Percentiles rank a stretch among this genome's conserved stretches.
These are phyloP conservation scores for Ceratocystis colombiana DNA, from an alignment of 2,329 filamentous ascomycete genomes.

Conservation along the genomic window DNA sequence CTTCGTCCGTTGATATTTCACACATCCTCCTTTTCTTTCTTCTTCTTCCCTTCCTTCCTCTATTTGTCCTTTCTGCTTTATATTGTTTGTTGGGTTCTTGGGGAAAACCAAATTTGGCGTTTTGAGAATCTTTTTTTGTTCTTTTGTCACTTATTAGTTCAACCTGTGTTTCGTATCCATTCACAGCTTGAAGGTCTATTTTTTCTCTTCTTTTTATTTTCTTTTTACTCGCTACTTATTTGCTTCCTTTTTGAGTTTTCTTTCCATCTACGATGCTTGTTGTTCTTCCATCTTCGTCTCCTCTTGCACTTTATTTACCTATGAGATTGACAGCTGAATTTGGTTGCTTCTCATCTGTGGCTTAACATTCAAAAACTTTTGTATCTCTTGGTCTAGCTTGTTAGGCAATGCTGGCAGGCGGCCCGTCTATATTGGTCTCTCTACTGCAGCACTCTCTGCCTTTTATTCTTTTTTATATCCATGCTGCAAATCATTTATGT, in stretches of 20 bases:
- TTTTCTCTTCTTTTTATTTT: neutral
- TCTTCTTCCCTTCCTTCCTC: neutral
- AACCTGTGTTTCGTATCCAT: neutral
- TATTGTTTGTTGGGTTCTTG: slow-evolving; percentile 14
- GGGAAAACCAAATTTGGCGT: slow-evolving; percentile 16
- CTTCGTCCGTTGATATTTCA: slow-evolving; percentile 23
- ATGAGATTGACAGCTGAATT: neutral
- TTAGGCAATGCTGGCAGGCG: neutral
- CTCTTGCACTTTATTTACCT: neutral
- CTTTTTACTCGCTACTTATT: neutral
- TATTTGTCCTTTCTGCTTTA: slow-evolving; percentile 4
- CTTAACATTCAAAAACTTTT: neutral
- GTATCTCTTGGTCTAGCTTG: neutral
- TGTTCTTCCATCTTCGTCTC: slow-evolving; percentile 53
- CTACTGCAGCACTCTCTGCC: neutral
- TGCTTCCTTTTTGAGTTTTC: neutral
- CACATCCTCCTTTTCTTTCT: slow-evolving; percentile 9
- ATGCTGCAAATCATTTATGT: slow-evolving; percentile 9
- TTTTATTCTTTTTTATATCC: slow-evolving; percentile 9
- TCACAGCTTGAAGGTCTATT: neutral
- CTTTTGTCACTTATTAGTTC: slow-evolving; percentile 16
- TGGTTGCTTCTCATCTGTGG: neutral
- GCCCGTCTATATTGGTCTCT: neutral
- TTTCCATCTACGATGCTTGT: slow-evolving; percentile 37
- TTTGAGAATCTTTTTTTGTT: slow-evolving; percentile 15